Evolutionary conservation across 345 rosid species (phyloP).

Genomic region (Pugionium dolabratum): DNA sequence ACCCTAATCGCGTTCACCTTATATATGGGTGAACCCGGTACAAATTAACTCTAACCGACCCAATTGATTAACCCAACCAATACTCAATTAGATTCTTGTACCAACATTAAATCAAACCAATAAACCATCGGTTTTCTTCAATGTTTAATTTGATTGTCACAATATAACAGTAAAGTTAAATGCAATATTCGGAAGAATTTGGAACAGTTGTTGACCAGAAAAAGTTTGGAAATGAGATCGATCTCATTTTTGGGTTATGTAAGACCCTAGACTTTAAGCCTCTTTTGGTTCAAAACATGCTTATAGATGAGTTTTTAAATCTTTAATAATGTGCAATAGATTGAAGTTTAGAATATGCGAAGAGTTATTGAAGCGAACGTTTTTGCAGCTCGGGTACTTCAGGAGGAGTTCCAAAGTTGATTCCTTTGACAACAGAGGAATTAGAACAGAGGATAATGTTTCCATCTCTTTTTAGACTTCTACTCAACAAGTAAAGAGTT

Average conservation of each 20-base stretch:
- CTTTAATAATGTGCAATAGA: background rate
- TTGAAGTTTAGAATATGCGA: conserved; percentile 14
- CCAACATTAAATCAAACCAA: too few species aligned
- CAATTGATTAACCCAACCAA: too few species aligned
- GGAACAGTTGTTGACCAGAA: background rate
- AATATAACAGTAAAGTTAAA: too few species aligned
- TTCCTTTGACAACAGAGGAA: conserved; percentile 87
- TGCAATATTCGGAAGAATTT: background rate
- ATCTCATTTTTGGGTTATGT: too few species aligned
- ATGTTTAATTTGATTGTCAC: too few species aligned
- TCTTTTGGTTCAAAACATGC: background rate
- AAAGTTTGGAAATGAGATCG: background rate
- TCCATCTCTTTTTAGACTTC: conserved; percentile 65
- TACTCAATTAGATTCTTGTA: too few species aligned
- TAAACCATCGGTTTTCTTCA: too few species aligned
- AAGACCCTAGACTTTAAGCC: too few species aligned
- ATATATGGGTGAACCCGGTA: too few species aligned
- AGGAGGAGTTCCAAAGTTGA: conserved; percentile 83
- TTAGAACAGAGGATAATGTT: conserved; percentile 71
- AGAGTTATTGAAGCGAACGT: background rate
- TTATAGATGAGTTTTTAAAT: background rate
- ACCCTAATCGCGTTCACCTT: too few species aligned
- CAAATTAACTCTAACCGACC: too few species aligned
- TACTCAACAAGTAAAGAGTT: conserved; percentile 59
- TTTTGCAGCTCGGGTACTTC: conserved; percentile 88